Percentiles rank a stretch among this genome's conserved stretches.
Conservation (phyloP, 2,329 filamentous ascomycete genomes). For the Alternaria atra region DNA sequence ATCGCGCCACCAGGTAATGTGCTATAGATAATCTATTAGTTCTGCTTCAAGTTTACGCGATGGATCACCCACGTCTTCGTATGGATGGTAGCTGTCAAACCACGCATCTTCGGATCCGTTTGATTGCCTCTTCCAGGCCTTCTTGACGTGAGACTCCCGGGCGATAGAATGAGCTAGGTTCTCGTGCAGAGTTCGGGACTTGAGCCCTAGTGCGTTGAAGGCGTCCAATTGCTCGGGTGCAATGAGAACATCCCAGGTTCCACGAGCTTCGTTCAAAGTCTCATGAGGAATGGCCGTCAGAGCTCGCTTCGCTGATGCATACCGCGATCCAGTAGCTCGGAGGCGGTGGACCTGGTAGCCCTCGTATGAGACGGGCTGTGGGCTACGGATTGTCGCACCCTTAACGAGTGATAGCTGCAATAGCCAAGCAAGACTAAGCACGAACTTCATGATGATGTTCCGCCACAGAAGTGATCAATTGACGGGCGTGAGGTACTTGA, state of each 20-base stretch:
- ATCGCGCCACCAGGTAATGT: conserved; percentile 29
- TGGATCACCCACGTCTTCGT: conserved; percentile 31
- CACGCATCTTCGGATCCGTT: conserved; percentile 30
- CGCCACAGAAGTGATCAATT: background rate
- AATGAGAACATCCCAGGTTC: conserved; percentile 56
- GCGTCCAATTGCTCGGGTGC: conserved; percentile 49
- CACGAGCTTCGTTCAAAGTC: conserved; percentile 47
- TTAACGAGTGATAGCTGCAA: conserved; percentile 28
- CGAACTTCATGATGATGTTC: conserved; percentile 24
- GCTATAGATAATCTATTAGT: conserved; percentile 7
- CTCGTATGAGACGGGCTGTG: conserved; percentile 45
- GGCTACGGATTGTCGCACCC: conserved; percentile 33
- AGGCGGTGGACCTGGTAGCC: conserved; percentile 55
- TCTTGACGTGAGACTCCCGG: conserved; percentile 56
- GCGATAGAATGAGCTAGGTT: conserved; percentile 57
- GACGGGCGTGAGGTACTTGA: background rate
- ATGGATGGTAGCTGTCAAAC: conserved; percentile 47
- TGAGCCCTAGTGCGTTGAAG: conserved; percentile 52
- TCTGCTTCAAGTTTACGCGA: background rate
- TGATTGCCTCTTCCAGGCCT: conserved; percentile 32
- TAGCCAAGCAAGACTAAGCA: conserved; percentile 22
- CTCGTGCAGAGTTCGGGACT: conserved; percentile 52
- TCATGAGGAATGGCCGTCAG: conserved; percentile 50
- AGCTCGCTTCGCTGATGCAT: conserved; percentile 44
- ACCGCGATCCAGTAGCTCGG: conserved; percentile 41